Percentiles rank a stretch among this genome's conserved stretches.
These are phyloP conservation scores for Coemansia sp. DNA, from an alignment of 192 early-diverging fungal genomes.

Conservation along the genomic window DNA sequence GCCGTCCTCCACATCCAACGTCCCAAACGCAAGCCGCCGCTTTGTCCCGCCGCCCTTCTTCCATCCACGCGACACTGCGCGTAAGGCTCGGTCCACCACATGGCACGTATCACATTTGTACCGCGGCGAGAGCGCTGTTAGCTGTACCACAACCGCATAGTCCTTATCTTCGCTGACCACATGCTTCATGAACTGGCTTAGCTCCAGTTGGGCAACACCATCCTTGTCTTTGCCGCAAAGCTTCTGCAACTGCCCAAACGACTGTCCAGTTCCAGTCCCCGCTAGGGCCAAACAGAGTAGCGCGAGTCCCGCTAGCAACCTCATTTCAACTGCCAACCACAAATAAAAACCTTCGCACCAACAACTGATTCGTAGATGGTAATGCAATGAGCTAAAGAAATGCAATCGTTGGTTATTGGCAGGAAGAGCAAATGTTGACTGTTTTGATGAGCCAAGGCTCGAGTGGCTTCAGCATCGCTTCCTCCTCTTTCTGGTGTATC, in stretches of 20 bases:
- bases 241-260: constrained; percentile 23
- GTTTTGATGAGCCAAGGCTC: not conserved
- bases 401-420: not conserved
- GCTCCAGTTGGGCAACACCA: constrained; percentile 26
- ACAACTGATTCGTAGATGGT: not conserved
- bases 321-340: constrained; percentile 8
- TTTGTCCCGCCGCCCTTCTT: constrained; percentile 8
- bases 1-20: constrained; percentile 49
- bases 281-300: constrained; percentile 5
- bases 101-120: constrained; percentile 49
- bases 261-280: constrained; percentile 13
- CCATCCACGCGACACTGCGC: constrained; percentile 48
- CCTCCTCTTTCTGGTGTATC: not conserved
- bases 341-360: not conserved
- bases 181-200: constrained; percentile 34
- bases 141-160: constrained; percentile 52
- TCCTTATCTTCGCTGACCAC: constrained; percentile 38
- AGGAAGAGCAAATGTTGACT: not conserved
- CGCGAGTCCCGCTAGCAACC: constrained; percentile 14
- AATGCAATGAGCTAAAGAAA: constrained; percentile 3
- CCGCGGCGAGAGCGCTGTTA: constrained; percentile 43
- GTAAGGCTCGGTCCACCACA: constrained; percentile 26
- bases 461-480: not conserved
- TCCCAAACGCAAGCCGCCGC: constrained; percentile 31
- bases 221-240: constrained; percentile 29